Conservation (phyloP, 2,329 filamentous ascomycete species). For the Intubia oerlemansii region DNA sequence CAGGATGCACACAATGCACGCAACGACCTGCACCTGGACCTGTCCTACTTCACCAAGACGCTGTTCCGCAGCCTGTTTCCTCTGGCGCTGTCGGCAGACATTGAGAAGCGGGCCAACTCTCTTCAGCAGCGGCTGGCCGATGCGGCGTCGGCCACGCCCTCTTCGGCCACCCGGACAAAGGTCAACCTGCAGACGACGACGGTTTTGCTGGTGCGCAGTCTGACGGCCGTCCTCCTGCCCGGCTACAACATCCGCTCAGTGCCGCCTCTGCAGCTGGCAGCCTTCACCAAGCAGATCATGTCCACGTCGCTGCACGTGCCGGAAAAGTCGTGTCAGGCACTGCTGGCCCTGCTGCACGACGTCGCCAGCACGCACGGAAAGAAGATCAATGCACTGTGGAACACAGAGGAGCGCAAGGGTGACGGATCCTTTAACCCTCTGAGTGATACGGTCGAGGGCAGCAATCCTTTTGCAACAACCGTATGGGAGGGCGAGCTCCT, state of each 20-base stretch:
- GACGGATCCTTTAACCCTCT: constrained; percentile 69
- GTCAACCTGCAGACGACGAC: constrained; percentile 92
- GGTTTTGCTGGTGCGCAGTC: constrained; percentile 70
- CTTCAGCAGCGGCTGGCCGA: constrained; percentile 49
- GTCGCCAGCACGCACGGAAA: constrained; percentile 63
- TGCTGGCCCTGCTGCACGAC: constrained; percentile 56
- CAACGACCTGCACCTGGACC: constrained; percentile 63
- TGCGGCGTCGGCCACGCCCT: constrained; percentile 8
- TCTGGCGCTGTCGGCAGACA: constrained; percentile 60
- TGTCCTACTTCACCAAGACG: constrained; percentile 87
- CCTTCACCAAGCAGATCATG: constrained; percentile 83
- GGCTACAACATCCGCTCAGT: constrained; percentile 49
- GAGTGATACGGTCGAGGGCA: constrained; percentile 55
- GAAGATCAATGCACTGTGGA: constrained; percentile 74
- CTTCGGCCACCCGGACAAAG: constrained; percentile 28
- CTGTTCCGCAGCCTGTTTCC: constrained; percentile 72
- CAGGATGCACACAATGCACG: constrained; percentile 81
- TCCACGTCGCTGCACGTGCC: constrained; percentile 65
- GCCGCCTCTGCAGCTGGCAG: constrained; percentile 68
- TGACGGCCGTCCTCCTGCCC: constrained; percentile 65
- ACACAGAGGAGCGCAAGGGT: constrained; percentile 80
- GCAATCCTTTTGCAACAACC: constrained; percentile 76
- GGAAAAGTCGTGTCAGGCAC: constrained; percentile 68
- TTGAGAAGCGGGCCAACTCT: constrained; percentile 61
- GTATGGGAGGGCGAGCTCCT: constrained; percentile 89